A percentile compares a stretch with the other conserved stretches of the same genome.
phyloP scores from a whole-genome alignment of 176 grass and related monocot species.

The Ensete ventricosum region DNA sequence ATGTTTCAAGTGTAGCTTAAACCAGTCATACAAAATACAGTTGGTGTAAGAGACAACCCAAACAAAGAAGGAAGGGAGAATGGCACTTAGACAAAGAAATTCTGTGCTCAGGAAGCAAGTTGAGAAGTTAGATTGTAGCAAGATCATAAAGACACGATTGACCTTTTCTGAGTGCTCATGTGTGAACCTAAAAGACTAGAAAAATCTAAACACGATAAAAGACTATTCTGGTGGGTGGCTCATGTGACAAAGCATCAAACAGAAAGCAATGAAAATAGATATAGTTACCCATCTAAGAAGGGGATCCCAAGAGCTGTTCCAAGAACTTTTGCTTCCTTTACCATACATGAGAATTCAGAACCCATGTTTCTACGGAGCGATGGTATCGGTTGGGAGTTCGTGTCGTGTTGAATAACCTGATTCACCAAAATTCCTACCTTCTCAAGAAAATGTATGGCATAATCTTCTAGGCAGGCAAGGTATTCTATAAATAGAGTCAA shows the following conservation, averaged over 20 bases:
- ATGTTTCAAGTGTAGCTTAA: no score
- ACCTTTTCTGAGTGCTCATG: no score
- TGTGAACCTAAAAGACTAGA: no score
- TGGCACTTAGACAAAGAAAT: no score
- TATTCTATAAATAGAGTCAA: constrained; percentile 10
- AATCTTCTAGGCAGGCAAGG: neutral
- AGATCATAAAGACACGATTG: no score
- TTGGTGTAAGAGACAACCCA: no score
- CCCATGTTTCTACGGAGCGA: constrained; percentile 67
- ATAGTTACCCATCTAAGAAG: constrained; percentile 71
- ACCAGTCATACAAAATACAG: no score
- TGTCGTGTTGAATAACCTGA: constrained; percentile 38
- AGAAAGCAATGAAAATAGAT: neutral
- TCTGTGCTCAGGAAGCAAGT: no score
- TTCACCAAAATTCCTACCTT: constrained; percentile 14
- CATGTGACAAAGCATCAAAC: constrained; percentile 1
- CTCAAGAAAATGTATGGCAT: neutral
- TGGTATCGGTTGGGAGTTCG: constrained; percentile 37
- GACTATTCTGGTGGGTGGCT: neutral
- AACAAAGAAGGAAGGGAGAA: no score
- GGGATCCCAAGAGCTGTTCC: constrained; percentile 72
- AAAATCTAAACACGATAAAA: no score
- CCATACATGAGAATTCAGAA: constrained; percentile 89
- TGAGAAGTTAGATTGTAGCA: no score
- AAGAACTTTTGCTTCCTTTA: constrained; percentile 83